A percentile compares a stretch with the other conserved stretches of the same genome.
Evolutionary conservation across 1,139 yeast species (phyloP).

Genomic region (Debaryomyces nepalensis): DNA sequence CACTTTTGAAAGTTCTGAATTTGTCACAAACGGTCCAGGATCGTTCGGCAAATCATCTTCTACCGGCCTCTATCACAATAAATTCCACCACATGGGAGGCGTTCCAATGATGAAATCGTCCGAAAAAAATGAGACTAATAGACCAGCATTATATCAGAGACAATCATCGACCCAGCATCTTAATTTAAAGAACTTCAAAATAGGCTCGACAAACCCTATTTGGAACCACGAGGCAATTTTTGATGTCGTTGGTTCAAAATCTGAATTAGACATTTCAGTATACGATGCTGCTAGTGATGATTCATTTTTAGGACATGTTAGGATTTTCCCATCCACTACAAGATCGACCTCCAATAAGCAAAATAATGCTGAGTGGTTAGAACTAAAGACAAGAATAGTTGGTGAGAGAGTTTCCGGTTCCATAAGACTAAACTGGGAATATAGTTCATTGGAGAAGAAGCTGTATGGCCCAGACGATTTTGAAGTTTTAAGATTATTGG

Average conservation of each 20-base stretch:
- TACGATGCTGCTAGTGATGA: slow-evolving; percentile 86
- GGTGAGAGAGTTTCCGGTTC: slow-evolving; percentile 82
- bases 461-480: slow-evolving; percentile 94
- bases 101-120: slow-evolving; percentile 20
- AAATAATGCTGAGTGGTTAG: slow-evolving; percentile 66
- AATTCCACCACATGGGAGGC: slow-evolving; percentile 16
- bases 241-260: slow-evolving; percentile 84
- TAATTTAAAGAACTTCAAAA: slow-evolving; percentile 32
- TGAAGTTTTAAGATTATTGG: slow-evolving; percentile 84
- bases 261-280: slow-evolving; percentile 83
- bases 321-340: slow-evolving; percentile 68
- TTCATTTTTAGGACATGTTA: slow-evolving; percentile 81
- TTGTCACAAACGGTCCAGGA: slow-evolving; percentile 81
- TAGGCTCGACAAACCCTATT: slow-evolving; percentile 63
- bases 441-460: slow-evolving; percentile 65
- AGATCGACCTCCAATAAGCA: slow-evolving; percentile 27
- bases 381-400: slow-evolving; percentile 69
- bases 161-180: slow-evolving; percentile 70
- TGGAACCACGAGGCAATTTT: slow-evolving; percentile 94
- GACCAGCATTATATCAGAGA: slow-evolving; percentile 59
- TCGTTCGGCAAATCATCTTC: slow-evolving; percentile 53
- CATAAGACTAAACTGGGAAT: slow-evolving; percentile 74
- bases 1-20: slow-evolving; percentile 91
- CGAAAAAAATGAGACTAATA: slow-evolving; percentile 19
- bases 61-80: slow-evolving; percentile 20